phyloP scores from a whole-genome alignment of 1,284 basidiomycete species.

The Cryptococcus sp. region DNA sequence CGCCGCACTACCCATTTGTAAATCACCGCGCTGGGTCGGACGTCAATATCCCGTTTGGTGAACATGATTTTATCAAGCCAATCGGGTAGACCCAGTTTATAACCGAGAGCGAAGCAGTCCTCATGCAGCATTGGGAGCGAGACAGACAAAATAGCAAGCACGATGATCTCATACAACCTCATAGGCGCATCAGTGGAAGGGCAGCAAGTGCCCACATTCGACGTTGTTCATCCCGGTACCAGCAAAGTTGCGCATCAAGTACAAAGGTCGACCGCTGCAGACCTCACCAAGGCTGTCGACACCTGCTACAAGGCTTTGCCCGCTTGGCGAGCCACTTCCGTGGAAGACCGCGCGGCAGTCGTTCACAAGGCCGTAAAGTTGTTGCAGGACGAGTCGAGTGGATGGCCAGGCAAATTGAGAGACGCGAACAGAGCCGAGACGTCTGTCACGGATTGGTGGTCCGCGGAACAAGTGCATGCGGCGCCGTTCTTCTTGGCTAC shows the following conservation, averaged over 20 bases:
- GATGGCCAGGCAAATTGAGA: conserved; percentile 17
- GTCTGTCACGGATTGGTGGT: conserved; percentile 16
- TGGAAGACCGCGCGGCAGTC: conserved; percentile 15
- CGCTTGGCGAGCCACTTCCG: conserved; percentile 11
- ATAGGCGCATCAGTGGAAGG: too few relatives aligned
- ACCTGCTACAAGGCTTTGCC: conserved; percentile 6
- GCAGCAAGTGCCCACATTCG: not conserved
- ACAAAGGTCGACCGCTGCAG: conserved; percentile 4
- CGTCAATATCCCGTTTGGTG: too few relatives aligned
- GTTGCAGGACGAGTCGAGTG: conserved; percentile 12
- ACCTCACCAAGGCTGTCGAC: conserved; percentile 14
- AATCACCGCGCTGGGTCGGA: too few relatives aligned
- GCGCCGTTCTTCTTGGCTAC: conserved; percentile 3
- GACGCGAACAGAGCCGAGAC: conserved; percentile 22
- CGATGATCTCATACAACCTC: too few relatives aligned
- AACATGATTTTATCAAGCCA: too few relatives aligned
- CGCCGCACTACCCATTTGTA: too few relatives aligned
- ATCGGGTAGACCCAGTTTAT: too few relatives aligned
- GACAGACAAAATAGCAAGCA: too few relatives aligned
- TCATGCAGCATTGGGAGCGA: too few relatives aligned
- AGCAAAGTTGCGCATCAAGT: conserved; percentile 11
- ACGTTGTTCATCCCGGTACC: conserved; percentile 20
- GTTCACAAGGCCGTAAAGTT: conserved; percentile 12
- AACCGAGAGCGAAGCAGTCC: too few relatives aligned
- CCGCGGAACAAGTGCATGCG: conserved; percentile 12